Evolutionary conservation across 148 eudicot species (phyloP).

Genomic region (Camellia japonica): DNA sequence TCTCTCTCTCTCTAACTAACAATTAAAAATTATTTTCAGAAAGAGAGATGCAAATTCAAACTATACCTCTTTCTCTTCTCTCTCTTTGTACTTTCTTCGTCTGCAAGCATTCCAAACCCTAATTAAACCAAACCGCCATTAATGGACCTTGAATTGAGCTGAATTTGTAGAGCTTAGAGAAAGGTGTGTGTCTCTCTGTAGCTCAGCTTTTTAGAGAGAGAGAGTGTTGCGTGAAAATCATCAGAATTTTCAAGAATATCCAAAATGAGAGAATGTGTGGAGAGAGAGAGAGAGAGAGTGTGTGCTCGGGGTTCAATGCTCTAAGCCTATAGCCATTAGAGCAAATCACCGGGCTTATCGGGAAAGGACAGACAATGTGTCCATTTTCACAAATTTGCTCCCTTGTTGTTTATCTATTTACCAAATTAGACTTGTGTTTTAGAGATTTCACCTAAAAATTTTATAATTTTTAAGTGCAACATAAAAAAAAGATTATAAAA

Average conservation of each 20-base stretch:
- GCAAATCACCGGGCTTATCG: conserved; percentile 42
- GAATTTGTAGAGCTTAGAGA: not conserved
- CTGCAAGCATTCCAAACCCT: not conserved
- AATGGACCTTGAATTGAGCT: conserved; percentile 15
- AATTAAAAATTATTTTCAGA: not conserved
- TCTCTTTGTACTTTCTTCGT: not conserved
- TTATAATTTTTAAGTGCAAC: too few relatives aligned
- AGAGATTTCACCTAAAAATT: too few relatives aligned
- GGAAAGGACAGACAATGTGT: conserved; percentile 35
- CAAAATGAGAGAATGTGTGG: not conserved
- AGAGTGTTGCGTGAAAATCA: conserved; percentile 8
- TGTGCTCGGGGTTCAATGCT: conserved; percentile 25
- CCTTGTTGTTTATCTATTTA: not conserved
- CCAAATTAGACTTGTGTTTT: not conserved
- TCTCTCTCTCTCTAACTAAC: not conserved
- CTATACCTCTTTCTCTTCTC: too few relatives aligned
- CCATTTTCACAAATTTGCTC: not conserved
- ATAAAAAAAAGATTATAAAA: too few relatives aligned
- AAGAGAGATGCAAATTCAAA: not conserved
- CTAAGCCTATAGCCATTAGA: conserved; percentile 27
- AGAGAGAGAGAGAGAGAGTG: conserved; percentile 1
- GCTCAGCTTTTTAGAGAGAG: not conserved
- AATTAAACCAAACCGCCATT: conserved; percentile 7
- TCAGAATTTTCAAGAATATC: not conserved
- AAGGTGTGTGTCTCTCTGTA: not conserved